phyloP scores from a whole-genome alignment of 192 early-diverging fungal species.

The Umbelopsis sp. region DNA sequence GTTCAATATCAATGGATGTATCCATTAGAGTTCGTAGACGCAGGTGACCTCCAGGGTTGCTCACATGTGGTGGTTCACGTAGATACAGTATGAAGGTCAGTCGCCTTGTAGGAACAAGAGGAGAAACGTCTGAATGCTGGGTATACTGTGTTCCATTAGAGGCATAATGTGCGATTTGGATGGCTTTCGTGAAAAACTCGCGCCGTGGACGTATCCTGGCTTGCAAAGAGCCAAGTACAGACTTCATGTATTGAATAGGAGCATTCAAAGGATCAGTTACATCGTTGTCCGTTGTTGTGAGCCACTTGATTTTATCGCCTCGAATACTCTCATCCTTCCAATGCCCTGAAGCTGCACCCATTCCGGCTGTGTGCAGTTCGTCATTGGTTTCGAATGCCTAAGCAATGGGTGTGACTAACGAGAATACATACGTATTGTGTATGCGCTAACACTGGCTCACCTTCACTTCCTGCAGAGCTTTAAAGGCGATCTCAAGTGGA shows the following conservation, averaged over 20 bases:
- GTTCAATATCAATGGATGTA: background rate
- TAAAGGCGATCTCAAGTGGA: background rate
- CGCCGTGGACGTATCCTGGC: background rate
- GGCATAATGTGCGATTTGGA: background rate
- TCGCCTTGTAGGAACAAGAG: background rate
- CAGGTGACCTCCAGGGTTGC: background rate
- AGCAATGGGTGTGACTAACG: background rate
- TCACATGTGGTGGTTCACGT: background rate
- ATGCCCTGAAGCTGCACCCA: background rate
- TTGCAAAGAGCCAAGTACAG: background rate
- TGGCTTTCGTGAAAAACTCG: background rate
- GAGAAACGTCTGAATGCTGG: background rate
- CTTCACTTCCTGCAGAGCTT: background rate
- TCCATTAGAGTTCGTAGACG: background rate
- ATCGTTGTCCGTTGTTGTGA: background rate
- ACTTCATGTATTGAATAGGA: background rate
- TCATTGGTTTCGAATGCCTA: background rate
- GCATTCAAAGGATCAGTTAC: background rate
- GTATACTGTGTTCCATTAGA: background rate
- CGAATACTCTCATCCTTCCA: background rate
- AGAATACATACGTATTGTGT: background rate
- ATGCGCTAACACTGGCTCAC: background rate
- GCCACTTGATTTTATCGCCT: background rate
- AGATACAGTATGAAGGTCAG: background rate
- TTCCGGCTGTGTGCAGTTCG: background rate